These are phyloP conservation scores for Aspergillus pseudoglaucus DNA, from an alignment of 2,329 filamentous ascomycete species.

Conservation along the genomic window DNA sequence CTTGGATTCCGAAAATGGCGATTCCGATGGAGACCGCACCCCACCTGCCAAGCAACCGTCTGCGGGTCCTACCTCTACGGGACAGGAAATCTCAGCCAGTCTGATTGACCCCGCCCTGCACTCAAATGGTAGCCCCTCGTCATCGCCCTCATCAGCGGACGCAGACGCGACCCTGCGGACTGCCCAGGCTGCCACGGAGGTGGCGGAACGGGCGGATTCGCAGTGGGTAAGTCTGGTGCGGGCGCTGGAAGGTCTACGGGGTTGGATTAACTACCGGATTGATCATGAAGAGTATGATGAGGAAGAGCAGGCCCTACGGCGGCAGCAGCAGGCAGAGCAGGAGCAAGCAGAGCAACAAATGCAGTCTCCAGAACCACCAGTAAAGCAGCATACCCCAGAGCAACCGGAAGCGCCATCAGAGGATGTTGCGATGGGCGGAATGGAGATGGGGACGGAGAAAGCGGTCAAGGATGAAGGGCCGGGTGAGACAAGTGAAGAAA, in stretches of 20 bases:
- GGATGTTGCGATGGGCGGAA: slow-evolving; percentile 21
- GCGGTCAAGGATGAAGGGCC: slow-evolving; percentile 13
- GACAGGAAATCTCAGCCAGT: slow-evolving; percentile 25
- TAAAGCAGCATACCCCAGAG: background rate
- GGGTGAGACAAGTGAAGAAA: slow-evolving; percentile 7
- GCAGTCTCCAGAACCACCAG: background rate
- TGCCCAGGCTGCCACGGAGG: slow-evolving; percentile 33
- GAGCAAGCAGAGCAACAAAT: slow-evolving; percentile 2
- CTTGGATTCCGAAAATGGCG: slow-evolving; percentile 32
- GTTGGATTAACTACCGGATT: slow-evolving; percentile 51
- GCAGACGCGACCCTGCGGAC: slow-evolving; percentile 29
- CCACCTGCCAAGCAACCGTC: slow-evolving; percentile 23
- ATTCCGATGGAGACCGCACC: slow-evolving; percentile 27
- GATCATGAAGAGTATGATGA: slow-evolving; percentile 46
- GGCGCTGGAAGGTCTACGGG: slow-evolving; percentile 55
- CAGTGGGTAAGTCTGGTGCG: slow-evolving; percentile 61
- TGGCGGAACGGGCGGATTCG: slow-evolving; percentile 40
- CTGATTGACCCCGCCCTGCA: slow-evolving; percentile 40
- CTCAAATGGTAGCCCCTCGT: slow-evolving; percentile 9
- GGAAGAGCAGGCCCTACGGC: background rate
- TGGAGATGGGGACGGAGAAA: slow-evolving; percentile 30
- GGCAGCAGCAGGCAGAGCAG: background rate
- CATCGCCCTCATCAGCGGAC: slow-evolving; percentile 3
- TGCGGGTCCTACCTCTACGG: slow-evolving; percentile 2
- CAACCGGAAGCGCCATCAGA: slow-evolving; percentile 7